phyloP scores from a whole-genome alignment of 768 basidiomycete species.

The Dentipellis sp. region DNA sequence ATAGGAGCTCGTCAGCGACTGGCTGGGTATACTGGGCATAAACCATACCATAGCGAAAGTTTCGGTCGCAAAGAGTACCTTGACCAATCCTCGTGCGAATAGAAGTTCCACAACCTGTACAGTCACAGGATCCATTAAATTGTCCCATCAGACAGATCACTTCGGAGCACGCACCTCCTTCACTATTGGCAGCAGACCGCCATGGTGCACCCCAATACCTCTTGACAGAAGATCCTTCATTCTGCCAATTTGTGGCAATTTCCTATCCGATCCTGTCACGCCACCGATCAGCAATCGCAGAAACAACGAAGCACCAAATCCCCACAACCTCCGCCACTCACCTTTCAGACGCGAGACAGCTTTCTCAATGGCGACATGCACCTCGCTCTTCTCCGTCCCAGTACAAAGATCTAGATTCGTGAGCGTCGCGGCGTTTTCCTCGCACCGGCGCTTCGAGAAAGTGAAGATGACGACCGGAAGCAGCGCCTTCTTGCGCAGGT shows the following conservation, averaged over 20 bases:
- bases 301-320: constrained; percentile 1
- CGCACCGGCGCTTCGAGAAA: constrained; percentile 93
- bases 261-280: constrained; percentile 73
- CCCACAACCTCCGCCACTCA: constrained; percentile 35
- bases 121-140: constrained; percentile 2
- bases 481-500: constrained; percentile 76
- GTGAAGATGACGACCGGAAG: constrained; percentile 96
- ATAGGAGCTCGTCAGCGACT: background rate
- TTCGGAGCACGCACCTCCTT: constrained; percentile 62
- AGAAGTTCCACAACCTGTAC: constrained; percentile 87
- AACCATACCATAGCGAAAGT: constrained; percentile 91
- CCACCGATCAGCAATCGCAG: constrained; percentile 1
- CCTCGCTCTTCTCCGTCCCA: constrained; percentile 91
- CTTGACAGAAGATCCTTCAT: constrained; percentile 86
- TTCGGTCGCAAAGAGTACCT: constrained; percentile 95
- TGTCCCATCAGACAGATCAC: background rate
- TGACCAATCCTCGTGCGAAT: constrained; percentile 92
- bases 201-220: constrained; percentile 97
- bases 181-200: constrained; percentile 90
- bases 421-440: constrained; percentile 89
- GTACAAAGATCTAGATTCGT: constrained; percentile 83
- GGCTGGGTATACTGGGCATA: constrained; percentile 5
- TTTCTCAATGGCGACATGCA: constrained; percentile 90
- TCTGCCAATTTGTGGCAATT: constrained; percentile 83
- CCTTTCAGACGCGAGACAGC: constrained; percentile 79